Conservation (phyloP, 2,329 filamentous ascomycete genomes). For the Fusarium liriodendri region DNA sequence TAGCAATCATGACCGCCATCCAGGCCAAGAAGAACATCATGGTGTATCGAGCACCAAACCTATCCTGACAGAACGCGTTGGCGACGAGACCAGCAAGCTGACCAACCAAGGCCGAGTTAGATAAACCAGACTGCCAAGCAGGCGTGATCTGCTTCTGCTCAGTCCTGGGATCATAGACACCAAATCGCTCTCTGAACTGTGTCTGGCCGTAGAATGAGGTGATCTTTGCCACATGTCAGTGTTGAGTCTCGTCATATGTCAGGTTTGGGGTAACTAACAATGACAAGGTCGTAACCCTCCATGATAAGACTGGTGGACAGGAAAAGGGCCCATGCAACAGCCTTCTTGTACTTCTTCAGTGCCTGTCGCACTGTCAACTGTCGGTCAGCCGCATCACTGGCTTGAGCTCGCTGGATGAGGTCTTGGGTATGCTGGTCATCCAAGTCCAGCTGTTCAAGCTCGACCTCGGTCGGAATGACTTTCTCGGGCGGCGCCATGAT, state of each 20-base stretch:
- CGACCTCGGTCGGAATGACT: slow-evolving; percentile 24
- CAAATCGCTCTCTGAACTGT: slow-evolving; percentile 29
- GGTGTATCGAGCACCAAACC: slow-evolving; percentile 42
- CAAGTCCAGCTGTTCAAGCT: slow-evolving; percentile 25
- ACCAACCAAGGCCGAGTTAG: slow-evolving; percentile 56
- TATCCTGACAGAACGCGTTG: slow-evolving; percentile 55
- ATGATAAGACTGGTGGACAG: slow-evolving; percentile 42
- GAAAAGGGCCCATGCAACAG: slow-evolving; percentile 45
- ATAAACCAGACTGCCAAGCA: slow-evolving; percentile 59
- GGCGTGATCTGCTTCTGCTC: slow-evolving; percentile 54
- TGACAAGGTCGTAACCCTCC: slow-evolving; percentile 51
- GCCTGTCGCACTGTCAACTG: slow-evolving; percentile 41
- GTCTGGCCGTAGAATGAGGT: slow-evolving; percentile 30
- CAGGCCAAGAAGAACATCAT: slow-evolving; percentile 38
- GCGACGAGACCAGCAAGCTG: slow-evolving; percentile 57
- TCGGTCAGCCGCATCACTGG: slow-evolving; percentile 31
- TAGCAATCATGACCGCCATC: slow-evolving; percentile 12
- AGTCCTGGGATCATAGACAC: not conserved
- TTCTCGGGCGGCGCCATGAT: slow-evolving; percentile 14
- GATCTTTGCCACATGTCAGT: slow-evolving; percentile 2
- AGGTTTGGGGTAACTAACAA: slow-evolving; percentile 39
- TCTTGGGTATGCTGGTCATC: slow-evolving; percentile 15
- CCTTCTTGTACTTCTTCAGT: slow-evolving; percentile 44
- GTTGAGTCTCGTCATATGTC: not conserved
- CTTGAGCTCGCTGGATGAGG: slow-evolving; percentile 27